These are phyloP conservation scores for Yarrowia sp. DNA, from an alignment of 805 yeast species.

Conservation along the genomic window DNA sequence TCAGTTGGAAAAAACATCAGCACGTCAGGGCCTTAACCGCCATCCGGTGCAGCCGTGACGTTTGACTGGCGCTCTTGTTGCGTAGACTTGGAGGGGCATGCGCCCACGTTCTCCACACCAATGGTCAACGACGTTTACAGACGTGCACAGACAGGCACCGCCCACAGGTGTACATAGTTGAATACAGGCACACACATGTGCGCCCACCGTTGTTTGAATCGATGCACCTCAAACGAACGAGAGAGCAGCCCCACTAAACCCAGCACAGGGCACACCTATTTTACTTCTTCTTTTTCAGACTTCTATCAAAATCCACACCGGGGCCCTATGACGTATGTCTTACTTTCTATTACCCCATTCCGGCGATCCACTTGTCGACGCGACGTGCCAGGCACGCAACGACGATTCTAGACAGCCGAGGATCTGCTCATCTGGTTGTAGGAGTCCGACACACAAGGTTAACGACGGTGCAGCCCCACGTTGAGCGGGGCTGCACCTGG, in stretches of 20 bases:
- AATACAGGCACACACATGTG: neutral
- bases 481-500: slow-evolving; percentile 2
- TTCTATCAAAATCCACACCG: too few species aligned
- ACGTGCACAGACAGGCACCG: neutral
- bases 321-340: neutral
- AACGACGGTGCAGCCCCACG: neutral
- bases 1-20: too few species aligned
- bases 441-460: slow-evolving; percentile 5
- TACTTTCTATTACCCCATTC: neutral
- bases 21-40: slow-evolving; percentile 16
- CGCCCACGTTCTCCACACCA: neutral
- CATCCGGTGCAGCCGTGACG: slow-evolving; percentile 8
- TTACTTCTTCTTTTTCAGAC: too few species aligned
- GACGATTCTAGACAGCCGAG: slow-evolving; percentile 9
- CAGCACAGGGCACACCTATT: too few species aligned
- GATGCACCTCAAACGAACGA: neutral
- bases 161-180: neutral
- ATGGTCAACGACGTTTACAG: neutral
- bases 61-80: neutral
- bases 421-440: neutral
- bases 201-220: neutral
- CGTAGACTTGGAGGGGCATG: neutral
- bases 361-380: neutral
- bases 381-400: neutral
- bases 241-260: too few species aligned